Evolutionary conservation across 495 filamentous ascomycete species (phyloP).

Genomic region (Aspergillus leporis): DNA sequence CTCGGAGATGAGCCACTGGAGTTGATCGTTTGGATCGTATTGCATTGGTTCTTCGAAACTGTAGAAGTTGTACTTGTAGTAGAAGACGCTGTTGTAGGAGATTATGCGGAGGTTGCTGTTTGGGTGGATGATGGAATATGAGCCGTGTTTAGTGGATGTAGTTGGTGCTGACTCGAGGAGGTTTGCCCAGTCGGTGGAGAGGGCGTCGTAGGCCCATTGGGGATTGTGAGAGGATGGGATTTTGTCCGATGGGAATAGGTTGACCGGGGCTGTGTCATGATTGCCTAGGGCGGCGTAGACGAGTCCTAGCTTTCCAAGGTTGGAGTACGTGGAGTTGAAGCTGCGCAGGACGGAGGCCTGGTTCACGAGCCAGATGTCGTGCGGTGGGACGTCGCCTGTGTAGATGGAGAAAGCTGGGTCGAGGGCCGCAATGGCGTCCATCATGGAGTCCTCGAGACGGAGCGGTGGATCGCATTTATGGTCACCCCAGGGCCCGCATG

Average conservation of each 20-base stretch:
- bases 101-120: conserved; percentile 51
- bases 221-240: conserved; percentile 32
- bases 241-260: conserved; percentile 46
- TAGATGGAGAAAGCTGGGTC: conserved; percentile 32
- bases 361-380: conserved; percentile 31
- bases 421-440: conserved; percentile 41
- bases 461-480: conserved; percentile 52
- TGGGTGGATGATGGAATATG: conserved; percentile 48
- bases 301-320: conserved; percentile 31
- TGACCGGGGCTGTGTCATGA: conserved; percentile 55
- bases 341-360: conserved; percentile 40
- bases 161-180: conserved; percentile 23
- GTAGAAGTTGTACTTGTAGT: conserved; percentile 58
- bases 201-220: conserved; percentile 54
- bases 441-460: conserved; percentile 53
- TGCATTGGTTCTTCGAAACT: conserved; percentile 51
- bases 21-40: conserved; percentile 46
- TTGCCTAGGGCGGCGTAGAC: conserved; percentile 56
- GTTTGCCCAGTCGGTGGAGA: conserved; percentile 45
- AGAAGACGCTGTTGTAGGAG: conserved; percentile 59
- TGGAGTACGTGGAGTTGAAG: conserved; percentile 45
- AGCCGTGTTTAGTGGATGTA: conserved; percentile 33
- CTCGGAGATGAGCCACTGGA: conserved; percentile 52
- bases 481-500: conserved; percentile 50
- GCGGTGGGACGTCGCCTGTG: conserved; percentile 33